These are phyloP conservation scores for Anisodus tanguticus DNA, from an alignment of 257 asterid species.

Conservation along the genomic window DNA sequence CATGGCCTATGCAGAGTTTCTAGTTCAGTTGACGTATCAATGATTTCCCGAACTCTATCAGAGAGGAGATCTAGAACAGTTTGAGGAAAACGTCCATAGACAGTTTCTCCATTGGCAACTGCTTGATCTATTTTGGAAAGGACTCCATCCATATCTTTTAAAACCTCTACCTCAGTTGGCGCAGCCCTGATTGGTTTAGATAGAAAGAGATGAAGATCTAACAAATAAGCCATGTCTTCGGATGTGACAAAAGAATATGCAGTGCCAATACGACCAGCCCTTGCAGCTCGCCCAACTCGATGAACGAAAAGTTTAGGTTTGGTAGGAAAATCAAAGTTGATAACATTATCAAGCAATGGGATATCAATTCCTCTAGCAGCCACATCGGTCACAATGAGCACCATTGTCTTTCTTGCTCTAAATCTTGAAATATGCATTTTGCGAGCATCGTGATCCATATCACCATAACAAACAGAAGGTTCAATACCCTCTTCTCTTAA, in stretches of 20 bases:
- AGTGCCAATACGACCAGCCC: slow-evolving; percentile 96
- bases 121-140: slow-evolving; percentile 68
- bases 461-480: slow-evolving; percentile 95
- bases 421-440: slow-evolving; percentile 75
- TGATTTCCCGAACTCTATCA: slow-evolving; percentile 87
- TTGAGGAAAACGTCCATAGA: slow-evolving; percentile 94
- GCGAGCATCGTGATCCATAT: slow-evolving; percentile 98
- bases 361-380: slow-evolving; percentile 99
- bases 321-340: slow-evolving; percentile 89
- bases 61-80: slow-evolving; percentile 75
- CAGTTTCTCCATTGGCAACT: slow-evolving; percentile 71
- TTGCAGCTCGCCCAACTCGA: slow-evolving; percentile 98
- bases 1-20: slow-evolving; percentile 69
- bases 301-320: slow-evolving; percentile 96
- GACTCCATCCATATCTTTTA: slow-evolving; percentile 64
- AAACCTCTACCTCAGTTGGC: slow-evolving; percentile 85
- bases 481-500: slow-evolving; percentile 81
- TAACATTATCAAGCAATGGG: slow-evolving; percentile 91
- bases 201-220: slow-evolving; percentile 95
- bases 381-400: slow-evolving; percentile 89
- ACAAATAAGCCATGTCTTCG: slow-evolving; percentile 82
- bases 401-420: slow-evolving; percentile 88
- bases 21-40: slow-evolving; percentile 73
- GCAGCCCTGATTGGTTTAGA: slow-evolving; percentile 90
- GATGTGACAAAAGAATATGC: slow-evolving; percentile 81